These are phyloP conservation scores for Babesia caballi DNA, from an alignment of 169 alveolate genomes.

Conservation along the genomic window DNA sequence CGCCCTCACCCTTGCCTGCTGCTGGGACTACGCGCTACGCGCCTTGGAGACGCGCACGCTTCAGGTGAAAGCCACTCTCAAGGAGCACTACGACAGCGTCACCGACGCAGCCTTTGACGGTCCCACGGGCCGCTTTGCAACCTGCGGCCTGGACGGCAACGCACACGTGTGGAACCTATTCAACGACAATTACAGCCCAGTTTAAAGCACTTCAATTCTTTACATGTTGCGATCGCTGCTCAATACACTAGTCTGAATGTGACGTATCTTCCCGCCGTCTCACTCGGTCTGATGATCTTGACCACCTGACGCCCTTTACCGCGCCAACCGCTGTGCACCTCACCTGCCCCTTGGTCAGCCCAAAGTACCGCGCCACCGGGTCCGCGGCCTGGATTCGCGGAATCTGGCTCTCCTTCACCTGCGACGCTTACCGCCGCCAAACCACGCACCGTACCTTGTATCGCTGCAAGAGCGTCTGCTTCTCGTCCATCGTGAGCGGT, in stretches of 20 bases:
- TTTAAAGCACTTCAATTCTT: background rate
- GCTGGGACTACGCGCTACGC: slow-evolving; percentile 54
- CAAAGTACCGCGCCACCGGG: slow-evolving; percentile 95
- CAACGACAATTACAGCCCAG: background rate
- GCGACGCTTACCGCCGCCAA: background rate
- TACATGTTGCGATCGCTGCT: background rate
- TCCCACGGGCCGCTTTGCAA: slow-evolving; percentile 24
- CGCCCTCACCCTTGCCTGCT: slow-evolving; percentile 50
- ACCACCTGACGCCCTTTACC: slow-evolving; percentile 77
- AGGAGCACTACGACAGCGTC: slow-evolving; percentile 32
- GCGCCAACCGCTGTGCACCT: background rate
- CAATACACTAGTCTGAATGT: slow-evolving; percentile 79
- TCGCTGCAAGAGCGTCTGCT: slow-evolving; percentile 86
- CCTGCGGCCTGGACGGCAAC: slow-evolving; percentile 49
- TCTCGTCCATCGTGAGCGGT: slow-evolving; percentile 91
- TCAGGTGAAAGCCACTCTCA: slow-evolving; percentile 12
- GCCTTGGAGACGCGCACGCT: slow-evolving; percentile 48
- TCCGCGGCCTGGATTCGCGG: slow-evolving; percentile 95
- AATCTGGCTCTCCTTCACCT: slow-evolving; percentile 91
- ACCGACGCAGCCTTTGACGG: slow-evolving; percentile 19
- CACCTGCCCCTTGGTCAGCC: slow-evolving; percentile 91
- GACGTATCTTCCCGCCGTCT: slow-evolving; percentile 98
- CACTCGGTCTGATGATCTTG: slow-evolving; percentile 95
- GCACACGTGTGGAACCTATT: slow-evolving; percentile 37
- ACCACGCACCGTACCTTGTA: slow-evolving; percentile 75